Percentiles rank a stretch among this genome's conserved stretches.
Evolutionary conservation across 495 filamentous ascomycete genomes (phyloP).

Genomic region (Penicillium steckii): DNA sequence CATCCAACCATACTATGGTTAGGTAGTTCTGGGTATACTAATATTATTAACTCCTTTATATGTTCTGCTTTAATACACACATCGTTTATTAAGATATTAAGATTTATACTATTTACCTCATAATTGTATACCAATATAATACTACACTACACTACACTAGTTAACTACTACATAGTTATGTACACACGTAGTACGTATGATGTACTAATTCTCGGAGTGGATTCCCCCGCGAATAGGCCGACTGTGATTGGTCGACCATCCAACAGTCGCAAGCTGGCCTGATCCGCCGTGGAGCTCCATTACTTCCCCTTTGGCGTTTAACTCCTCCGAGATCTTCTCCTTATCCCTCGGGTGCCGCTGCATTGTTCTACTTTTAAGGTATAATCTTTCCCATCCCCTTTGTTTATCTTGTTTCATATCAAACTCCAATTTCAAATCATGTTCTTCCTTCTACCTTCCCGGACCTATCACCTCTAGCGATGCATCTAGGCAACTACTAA

Average conservation of each 20-base stretch:
- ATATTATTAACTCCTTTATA: no score
- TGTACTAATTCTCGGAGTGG: no score
- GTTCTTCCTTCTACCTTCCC: constrained; percentile 9
- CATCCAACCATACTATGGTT: no score
- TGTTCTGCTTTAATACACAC: background rate
- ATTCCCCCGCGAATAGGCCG: background rate
- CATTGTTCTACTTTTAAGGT: constrained; percentile 4
- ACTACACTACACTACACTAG: background rate
- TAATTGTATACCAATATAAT: no score
- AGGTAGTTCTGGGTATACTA: no score
- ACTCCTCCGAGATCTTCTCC: no score
- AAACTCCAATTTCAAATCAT: background rate
- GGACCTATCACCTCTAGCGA: no score
- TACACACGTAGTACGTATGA: no score
- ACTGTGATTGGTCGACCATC: background rate
- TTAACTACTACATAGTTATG: no score
- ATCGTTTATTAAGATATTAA: no score
- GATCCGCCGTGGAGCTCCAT: background rate
- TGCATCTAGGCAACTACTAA: no score
- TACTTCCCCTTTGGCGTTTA: no score
- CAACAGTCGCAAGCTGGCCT: background rate
- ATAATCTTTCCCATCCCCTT: background rate
- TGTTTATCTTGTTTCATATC: background rate
- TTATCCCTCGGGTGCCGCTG: constrained; percentile 19
- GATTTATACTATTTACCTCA: background rate